A percentile compares a stretch with the other conserved stretches of the same genome.
phyloP scores from a whole-genome alignment of 23 red algal genomes.

The Cyanidium caldarium region DNA sequence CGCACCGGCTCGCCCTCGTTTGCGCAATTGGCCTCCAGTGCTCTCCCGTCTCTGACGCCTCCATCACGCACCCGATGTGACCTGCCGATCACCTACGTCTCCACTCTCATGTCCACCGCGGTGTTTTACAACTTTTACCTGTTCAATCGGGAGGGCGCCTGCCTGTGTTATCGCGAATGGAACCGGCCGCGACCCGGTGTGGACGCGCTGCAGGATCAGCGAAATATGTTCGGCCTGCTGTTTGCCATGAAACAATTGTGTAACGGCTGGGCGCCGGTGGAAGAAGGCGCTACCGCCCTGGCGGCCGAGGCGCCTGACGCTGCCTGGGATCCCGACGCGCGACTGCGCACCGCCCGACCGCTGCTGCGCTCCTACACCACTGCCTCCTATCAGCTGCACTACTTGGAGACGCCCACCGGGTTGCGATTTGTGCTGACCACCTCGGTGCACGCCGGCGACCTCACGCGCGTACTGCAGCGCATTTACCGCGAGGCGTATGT shows the following conservation, averaged over 20 bases:
- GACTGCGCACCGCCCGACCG: background rate
- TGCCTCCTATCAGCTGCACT: constrained; percentile 68
- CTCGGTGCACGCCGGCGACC: constrained; percentile 48
- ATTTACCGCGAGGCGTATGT: constrained; percentile 71
- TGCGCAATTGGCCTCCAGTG: too few species aligned
- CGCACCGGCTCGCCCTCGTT: too few species aligned
- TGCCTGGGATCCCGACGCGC: background rate
- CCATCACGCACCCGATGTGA: too few species aligned
- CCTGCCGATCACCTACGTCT: too few species aligned
- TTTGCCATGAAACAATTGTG: constrained; percentile 84
- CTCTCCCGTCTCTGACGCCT: too few species aligned
- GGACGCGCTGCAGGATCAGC: constrained; percentile 52
- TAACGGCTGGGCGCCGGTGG: constrained; percentile 37
- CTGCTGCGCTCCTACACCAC: constrained; percentile 49
- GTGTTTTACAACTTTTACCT: constrained; percentile 92
- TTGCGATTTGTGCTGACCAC: constrained; percentile 85
- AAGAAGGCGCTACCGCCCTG: background rate
- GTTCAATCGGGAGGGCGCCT: constrained; percentile 73
- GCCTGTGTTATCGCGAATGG: constrained; percentile 71
- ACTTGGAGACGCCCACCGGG: constrained; percentile 84
- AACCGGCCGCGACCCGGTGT: constrained; percentile 25
- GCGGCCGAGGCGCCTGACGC: too few species aligned
- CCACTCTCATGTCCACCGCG: too few species aligned
- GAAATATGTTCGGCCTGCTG: constrained; percentile 87
- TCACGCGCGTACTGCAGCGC: constrained; percentile 35